Percentiles rank a stretch among this genome's conserved stretches.
phyloP scores from a whole-genome alignment of 768 basidiomycete genomes.

The Termitomyces bulborhizus region DNA sequence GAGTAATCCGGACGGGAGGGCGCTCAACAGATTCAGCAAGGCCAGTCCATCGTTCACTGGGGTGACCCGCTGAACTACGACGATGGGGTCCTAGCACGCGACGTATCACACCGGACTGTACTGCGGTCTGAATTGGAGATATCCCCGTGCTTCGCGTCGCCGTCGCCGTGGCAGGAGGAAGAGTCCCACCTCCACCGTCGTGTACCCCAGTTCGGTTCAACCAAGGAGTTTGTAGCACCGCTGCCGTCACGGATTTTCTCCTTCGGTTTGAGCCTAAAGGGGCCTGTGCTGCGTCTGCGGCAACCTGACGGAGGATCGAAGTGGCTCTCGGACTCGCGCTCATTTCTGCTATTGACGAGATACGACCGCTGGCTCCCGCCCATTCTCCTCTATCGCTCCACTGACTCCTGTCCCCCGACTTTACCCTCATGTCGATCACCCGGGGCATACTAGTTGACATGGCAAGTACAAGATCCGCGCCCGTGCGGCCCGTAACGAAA shows the following conservation, averaged over 20 bases:
- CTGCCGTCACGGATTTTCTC: background rate
- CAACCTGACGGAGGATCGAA: background rate
- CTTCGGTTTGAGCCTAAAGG: background rate
- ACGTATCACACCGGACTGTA: background rate
- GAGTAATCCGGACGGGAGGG: background rate
- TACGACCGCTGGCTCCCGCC: background rate
- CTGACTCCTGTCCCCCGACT: background rate
- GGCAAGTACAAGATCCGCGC: constrained; percentile 4
- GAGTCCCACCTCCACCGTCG: background rate
- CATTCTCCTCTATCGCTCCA: background rate
- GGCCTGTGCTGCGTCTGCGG: background rate
- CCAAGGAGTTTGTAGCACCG: background rate
- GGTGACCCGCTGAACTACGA: background rate
- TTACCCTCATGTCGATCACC: background rate
- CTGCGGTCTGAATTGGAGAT: background rate
- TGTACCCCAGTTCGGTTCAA: background rate
- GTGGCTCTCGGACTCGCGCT: background rate
- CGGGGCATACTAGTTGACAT: constrained; percentile 5
- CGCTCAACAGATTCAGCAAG: background rate
- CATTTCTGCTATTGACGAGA: background rate
- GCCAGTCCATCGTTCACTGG: background rate
- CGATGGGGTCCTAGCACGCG: background rate
- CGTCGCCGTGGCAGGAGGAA: background rate
- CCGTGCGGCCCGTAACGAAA: background rate
- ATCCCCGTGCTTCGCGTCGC: background rate